phyloP scores from a whole-genome alignment of 495 filamentous ascomycete species.

The Aspergillus funiculosus region DNA sequence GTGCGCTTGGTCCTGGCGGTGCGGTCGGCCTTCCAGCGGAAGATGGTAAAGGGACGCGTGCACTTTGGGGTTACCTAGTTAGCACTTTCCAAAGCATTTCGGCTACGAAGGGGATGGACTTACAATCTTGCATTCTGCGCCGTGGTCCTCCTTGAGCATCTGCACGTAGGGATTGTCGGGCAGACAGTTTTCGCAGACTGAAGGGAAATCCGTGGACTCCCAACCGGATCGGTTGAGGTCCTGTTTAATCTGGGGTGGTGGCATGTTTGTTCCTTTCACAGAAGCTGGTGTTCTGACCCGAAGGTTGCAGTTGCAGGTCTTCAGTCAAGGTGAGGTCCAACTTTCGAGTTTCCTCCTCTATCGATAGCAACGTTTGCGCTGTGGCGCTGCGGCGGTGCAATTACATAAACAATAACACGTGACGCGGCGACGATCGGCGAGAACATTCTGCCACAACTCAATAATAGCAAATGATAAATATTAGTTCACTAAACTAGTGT shows the following conservation, averaged over 20 bases:
- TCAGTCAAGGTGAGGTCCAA: too few species aligned
- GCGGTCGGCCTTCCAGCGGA: constrained; percentile 88
- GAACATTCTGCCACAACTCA: too few species aligned
- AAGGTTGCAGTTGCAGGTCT: too few species aligned
- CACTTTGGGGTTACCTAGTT: constrained; percentile 42
- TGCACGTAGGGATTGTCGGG: constrained; percentile 97
- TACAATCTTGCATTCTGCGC: constrained; percentile 59
- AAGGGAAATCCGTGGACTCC: constrained; percentile 79
- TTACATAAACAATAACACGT: constrained; percentile 11
- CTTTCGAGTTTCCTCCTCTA: too few species aligned
- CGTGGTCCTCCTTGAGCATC: constrained; percentile 95
- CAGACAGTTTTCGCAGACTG: constrained; percentile 71
- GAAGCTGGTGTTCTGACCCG: too few species aligned
- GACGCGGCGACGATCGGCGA: too few species aligned
- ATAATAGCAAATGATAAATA: too few species aligned
- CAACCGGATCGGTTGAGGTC: constrained; percentile 94
- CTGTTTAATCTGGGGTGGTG: constrained; percentile 78
- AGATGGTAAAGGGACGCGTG: constrained; percentile 92
- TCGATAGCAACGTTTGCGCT: constrained; percentile 22
- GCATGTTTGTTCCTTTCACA: constrained; percentile 26
- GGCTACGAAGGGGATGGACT: constrained; percentile 13
- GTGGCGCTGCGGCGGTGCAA: constrained; percentile 9
- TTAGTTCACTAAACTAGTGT: too few species aligned
- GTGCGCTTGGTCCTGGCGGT: constrained; percentile 82
- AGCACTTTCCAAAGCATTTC: background rate